These are phyloP conservation scores for Boletus rubropictus DNA, from an alignment of 768 basidiomycete species.

Conservation along the genomic window DNA sequence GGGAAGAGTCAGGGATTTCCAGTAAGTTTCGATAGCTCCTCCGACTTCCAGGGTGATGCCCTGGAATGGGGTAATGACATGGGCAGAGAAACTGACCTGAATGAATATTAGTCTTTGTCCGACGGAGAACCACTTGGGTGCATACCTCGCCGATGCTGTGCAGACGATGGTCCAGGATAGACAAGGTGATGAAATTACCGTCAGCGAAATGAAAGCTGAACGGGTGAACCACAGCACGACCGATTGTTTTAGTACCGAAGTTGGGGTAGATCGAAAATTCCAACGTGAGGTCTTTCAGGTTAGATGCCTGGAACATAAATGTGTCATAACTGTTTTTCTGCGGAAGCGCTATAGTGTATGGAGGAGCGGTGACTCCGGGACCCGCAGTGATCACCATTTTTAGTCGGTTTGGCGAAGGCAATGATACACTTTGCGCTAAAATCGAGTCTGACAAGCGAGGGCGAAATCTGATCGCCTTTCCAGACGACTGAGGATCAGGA, in stretches of 20 bases:
- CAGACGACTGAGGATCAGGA: conserved; percentile 30
- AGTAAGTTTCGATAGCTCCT: conserved; percentile 95
- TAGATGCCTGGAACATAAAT: conserved; percentile 83
- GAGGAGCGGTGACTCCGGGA: conserved; percentile 76
- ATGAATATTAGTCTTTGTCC: conserved; percentile 4
- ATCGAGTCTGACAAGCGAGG: conserved; percentile 69
- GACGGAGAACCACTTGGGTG: neutral
- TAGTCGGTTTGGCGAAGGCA: conserved; percentile 70
- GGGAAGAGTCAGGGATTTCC: conserved; percentile 67
- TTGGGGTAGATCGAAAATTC: conserved; percentile 96
- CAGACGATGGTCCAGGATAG: conserved; percentile 87
- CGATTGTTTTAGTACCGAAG: conserved; percentile 95
- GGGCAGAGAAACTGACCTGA: conserved; percentile 84
- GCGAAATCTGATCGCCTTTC: conserved; percentile 57
- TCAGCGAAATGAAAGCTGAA: conserved; percentile 57
- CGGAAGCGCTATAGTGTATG: conserved; percentile 86
- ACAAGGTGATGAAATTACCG: conserved; percentile 54
- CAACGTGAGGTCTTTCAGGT: conserved; percentile 65
- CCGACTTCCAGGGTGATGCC: conserved; percentile 92
- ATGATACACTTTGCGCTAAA: conserved; percentile 58
- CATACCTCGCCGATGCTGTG: conserved; percentile 90
- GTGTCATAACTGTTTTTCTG: conserved; percentile 63
- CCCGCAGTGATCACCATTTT: conserved; percentile 94
- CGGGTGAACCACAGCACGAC: conserved; percentile 82
- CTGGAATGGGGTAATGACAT: conserved; percentile 81